Percentiles rank a stretch among this genome's conserved stretches.
Evolutionary conservation across 2,329 filamentous ascomycete genomes (phyloP).

Genomic region (Apiospora phragmitis): DNA sequence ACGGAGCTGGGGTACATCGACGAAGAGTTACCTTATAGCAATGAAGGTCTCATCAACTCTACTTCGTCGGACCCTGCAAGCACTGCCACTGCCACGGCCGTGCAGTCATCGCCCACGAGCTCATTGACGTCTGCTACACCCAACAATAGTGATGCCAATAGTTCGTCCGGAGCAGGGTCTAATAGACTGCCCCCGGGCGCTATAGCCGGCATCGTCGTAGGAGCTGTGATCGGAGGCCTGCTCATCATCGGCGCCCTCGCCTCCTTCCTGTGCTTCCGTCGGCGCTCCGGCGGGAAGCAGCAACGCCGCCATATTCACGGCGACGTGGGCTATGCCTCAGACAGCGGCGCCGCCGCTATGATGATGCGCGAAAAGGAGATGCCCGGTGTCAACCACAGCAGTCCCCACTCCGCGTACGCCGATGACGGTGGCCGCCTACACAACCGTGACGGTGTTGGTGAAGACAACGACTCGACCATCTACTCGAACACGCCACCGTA

Average conservation of each 20-base stretch:
- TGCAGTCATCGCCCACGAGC: neutral
- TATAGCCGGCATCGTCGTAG: slow-evolving; percentile 49
- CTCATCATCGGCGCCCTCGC: slow-evolving; percentile 38
- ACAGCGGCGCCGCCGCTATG: slow-evolving; percentile 30
- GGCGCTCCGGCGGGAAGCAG: slow-evolving; percentile 28
- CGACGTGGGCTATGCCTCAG: slow-evolving; percentile 24
- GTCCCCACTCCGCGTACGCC: slow-evolving; percentile 44
- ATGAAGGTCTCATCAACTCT: no score
- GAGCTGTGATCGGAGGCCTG: slow-evolving; percentile 30
- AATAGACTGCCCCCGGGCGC: slow-evolving; percentile 41
- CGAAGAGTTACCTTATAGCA: neutral
- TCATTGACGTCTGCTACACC: neutral
- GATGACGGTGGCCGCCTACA: slow-evolving; percentile 36
- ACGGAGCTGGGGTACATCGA: neutral
- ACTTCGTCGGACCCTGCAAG: no score
- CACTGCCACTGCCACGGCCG: no score
- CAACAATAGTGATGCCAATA: neutral
- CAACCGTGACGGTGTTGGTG: slow-evolving; percentile 15
- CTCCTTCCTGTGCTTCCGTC: slow-evolving; percentile 45
- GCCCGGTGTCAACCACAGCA: slow-evolving; percentile 36
- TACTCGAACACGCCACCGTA: slow-evolving; percentile 47
- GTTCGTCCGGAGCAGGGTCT: neutral
- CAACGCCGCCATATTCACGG: slow-evolving; percentile 13
- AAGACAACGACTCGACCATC: slow-evolving; percentile 38
- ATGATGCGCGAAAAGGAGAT: slow-evolving; percentile 50